These are phyloP conservation scores for Fomitopsis pulvina DNA, from an alignment of 768 basidiomycete genomes.

Conservation along the genomic window DNA sequence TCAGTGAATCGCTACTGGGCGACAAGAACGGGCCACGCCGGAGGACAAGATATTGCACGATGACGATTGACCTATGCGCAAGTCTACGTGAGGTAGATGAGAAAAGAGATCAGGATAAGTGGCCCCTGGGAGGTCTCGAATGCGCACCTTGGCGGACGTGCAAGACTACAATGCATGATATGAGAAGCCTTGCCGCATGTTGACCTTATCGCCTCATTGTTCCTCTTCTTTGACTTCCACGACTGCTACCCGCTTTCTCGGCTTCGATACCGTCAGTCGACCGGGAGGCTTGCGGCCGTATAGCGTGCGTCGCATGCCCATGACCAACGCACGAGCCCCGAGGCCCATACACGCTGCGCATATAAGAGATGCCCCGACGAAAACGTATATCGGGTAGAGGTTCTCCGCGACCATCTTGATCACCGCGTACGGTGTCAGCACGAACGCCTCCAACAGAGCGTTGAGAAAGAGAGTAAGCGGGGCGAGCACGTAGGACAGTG, in stretches of 20 bases:
- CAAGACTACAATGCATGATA: too few species aligned
- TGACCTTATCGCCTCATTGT: too few species aligned
- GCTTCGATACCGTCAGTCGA: background rate
- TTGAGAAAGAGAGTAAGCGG: conserved; percentile 39
- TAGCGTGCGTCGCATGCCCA: background rate
- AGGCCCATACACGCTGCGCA: conserved; percentile 13
- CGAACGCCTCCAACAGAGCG: conserved; percentile 32
- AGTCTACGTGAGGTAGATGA: too few species aligned
- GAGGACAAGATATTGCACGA: too few species aligned
- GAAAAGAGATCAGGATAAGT: too few species aligned
- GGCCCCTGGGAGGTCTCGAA: too few species aligned
- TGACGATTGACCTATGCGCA: too few species aligned
- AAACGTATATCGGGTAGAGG: conserved; percentile 22
- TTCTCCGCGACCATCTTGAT: conserved; percentile 7
- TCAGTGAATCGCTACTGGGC: too few species aligned
- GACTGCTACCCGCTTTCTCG: background rate
- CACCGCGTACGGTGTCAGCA: conserved; percentile 40
- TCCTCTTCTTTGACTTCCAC: conserved; percentile 4
- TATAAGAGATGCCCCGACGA: conserved; percentile 16
- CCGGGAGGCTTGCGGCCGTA: background rate
- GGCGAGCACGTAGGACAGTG: conserved; percentile 36
- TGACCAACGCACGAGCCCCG: conserved; percentile 9
- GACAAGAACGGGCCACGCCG: too few species aligned
- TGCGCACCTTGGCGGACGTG: too few species aligned
- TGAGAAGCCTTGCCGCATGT: too few species aligned